Conservation (phyloP, 2,329 filamentous ascomycete species). For the Aspergillus persii region DNA sequence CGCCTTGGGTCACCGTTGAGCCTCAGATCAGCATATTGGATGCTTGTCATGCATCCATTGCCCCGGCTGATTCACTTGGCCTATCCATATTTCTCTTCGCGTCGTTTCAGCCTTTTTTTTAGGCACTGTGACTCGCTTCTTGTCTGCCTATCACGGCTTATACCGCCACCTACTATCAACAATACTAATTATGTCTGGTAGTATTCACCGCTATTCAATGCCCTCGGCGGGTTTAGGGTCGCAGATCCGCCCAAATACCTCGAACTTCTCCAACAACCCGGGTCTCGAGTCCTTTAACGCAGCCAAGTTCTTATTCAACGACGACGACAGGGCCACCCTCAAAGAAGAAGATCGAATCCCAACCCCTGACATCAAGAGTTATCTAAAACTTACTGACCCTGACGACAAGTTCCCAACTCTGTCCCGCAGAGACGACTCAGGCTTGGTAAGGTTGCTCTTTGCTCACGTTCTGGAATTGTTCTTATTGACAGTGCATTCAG, state of each 20-base stretch:
- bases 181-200: slow-evolving; percentile 36
- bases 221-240: slow-evolving; percentile 60
- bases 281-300: slow-evolving; percentile 81
- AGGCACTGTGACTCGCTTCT: background rate
- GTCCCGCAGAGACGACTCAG: slow-evolving; percentile 49
- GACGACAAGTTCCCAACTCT: slow-evolving; percentile 83
- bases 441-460: slow-evolving; percentile 49
- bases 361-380: slow-evolving; percentile 66
- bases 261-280: slow-evolving; percentile 28
- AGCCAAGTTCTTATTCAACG: slow-evolving; percentile 80
- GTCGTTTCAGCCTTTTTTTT: background rate
- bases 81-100: background rate
- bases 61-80: background rate
- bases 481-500: slow-evolving; percentile 51
- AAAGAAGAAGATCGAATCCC: slow-evolving; percentile 52
- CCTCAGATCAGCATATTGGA: background rate
- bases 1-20: too few relatives aligned
- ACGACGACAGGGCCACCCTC: slow-evolving; percentile 59
- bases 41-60: background rate
- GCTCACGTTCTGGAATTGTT: background rate
- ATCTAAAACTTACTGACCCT: slow-evolving; percentile 67
- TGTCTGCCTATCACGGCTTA: background rate
- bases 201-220: slow-evolving; percentile 90
- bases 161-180: background rate
- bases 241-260: slow-evolving; percentile 30